phyloP scores from a whole-genome alignment of 1,284 basidiomycete species.

The Trametes polyzona region DNA sequence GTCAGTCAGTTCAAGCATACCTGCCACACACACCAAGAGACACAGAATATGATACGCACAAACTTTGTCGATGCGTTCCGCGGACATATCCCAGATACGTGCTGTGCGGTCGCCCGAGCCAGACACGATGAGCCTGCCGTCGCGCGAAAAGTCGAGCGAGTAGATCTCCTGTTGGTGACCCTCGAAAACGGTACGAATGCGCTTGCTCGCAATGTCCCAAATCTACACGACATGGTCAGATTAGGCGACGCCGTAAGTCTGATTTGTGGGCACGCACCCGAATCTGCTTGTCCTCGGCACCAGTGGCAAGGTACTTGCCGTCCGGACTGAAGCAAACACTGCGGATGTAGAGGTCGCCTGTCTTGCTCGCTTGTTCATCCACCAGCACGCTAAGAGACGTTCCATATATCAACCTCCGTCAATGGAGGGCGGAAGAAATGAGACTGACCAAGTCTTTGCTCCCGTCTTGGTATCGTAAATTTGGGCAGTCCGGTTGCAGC shows the following conservation, averaged over 20 bases:
- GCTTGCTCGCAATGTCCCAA: constrained; percentile 81
- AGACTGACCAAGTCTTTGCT: constrained; percentile 70
- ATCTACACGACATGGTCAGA: constrained; percentile 51
- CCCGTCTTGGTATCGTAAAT: constrained; percentile 91
- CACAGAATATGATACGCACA: constrained; percentile 22
- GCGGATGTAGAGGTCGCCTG: constrained; percentile 69
- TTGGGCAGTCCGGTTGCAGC: constrained; percentile 89
- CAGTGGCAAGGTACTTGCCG: constrained; percentile 68
- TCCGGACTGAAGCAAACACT: constrained; percentile 73
- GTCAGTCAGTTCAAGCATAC: neutral
- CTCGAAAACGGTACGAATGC: constrained; percentile 72
- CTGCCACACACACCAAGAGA: neutral
- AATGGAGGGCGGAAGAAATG: neutral
- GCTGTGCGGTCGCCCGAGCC: constrained; percentile 87
- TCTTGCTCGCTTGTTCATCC: constrained; percentile 57
- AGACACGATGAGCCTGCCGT: constrained; percentile 79
- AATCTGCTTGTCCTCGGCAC: constrained; percentile 72
- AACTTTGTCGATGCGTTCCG: constrained; percentile 50
- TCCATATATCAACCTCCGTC: neutral
- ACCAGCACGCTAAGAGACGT: constrained; percentile 49
- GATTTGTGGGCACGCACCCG: constrained; percentile 45
- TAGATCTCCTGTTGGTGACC: constrained; percentile 91
- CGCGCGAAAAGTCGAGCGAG: constrained; percentile 80
- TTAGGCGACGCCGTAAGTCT: neutral
- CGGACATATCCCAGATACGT: constrained; percentile 81